These are phyloP conservation scores for Nannizzia gypsea DNA, from an alignment of 2,329 filamentous ascomycete species.

Conservation along the genomic window DNA sequence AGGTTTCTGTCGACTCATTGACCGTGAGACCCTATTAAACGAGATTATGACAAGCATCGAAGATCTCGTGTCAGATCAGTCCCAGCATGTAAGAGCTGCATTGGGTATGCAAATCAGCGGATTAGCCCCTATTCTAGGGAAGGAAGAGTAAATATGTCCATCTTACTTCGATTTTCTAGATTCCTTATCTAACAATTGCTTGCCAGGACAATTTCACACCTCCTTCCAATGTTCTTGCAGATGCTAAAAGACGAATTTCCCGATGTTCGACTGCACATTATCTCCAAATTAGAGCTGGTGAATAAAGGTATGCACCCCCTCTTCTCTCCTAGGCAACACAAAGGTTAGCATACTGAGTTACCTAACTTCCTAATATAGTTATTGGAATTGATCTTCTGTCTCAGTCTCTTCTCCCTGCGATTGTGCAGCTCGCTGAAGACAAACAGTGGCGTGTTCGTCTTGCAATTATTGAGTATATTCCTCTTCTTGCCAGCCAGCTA, in stretches of 20 bases:
- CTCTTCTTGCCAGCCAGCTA: conserved; percentile 84
- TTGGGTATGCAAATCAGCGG: conserved; percentile 95
- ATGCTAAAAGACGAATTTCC: conserved; percentile 99
- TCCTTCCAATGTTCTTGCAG: conserved; percentile 95
- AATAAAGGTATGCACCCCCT: conserved; percentile 60
- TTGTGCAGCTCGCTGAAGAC: conserved; percentile 93
- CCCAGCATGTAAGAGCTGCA: conserved; percentile 90
- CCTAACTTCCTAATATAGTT: conserved; percentile 42
- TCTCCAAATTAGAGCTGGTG: conserved; percentile 97
- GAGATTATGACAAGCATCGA: conserved; percentile 96
- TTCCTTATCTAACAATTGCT: conserved; percentile 11
- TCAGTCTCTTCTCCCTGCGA: conserved; percentile 90
- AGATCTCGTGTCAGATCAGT: conserved; percentile 88
- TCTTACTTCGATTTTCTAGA: neutral
- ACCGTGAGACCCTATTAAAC: conserved; percentile 75
- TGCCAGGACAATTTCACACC: conserved; percentile 77
- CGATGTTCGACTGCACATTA: conserved; percentile 95
- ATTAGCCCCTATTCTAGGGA: conserved; percentile 89
- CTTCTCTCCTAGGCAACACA: too few species aligned
- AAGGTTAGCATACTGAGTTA: neutral
- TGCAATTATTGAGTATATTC: conserved; percentile 98
- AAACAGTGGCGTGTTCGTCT: conserved; percentile 98
- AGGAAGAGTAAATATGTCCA: conserved; percentile 64
- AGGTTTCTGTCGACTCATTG: conserved; percentile 87
- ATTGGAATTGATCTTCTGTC: conserved; percentile 96